Evolutionary conservation across 1,139 yeast species (phyloP), one percentile per base, ranked within the genome.

Genomic region (Yamadazyma aaseri): DNA sequence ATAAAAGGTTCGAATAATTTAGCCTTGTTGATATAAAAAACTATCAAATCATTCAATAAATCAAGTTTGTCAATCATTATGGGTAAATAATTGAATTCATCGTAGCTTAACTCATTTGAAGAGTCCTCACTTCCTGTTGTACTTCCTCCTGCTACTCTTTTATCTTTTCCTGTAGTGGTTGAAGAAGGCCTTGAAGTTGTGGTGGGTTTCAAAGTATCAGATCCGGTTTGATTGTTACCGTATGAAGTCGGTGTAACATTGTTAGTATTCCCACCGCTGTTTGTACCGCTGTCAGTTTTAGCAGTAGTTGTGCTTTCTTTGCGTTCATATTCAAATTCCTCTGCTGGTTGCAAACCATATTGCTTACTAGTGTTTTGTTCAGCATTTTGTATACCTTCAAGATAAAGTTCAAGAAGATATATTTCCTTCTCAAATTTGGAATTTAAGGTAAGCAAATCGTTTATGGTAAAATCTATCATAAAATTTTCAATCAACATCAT

Each of bases 1-100:
- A 73, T 58, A 43, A 74, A 74, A 15, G 77, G 79, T 44, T 73
- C 79, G 41, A 71, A 70, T 33, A 74, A 56, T 41, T 74, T 75
- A 20, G 78, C 76, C 34, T 73, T 56, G 42, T 73, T 73, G 36
- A 73, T 68, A 45, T 73, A 64, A 16, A 74, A 53, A 12, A 68
- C 51, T 28, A 72, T 66, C 40, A 73, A 56, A 50, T 75, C 80
- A 34, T 62, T 55, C 29, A 71, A 45, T 2, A 73, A 53, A 38
- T 66, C 72, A 16, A 50, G 44, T 26, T 58, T 55, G 32, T 65
- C 71, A 16, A 67, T 53, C 15, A 51, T 49, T 8, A 58, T 40
- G 21, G 71, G 67, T 29, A 55, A 50, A 20, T 50, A 33, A 24
- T 42, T 46, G 16, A 34, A 23, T 29, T 45, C 48, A 32, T 51